Evolutionary conservation across 116 monocot genomes (phyloP).

Genomic region (Papilionanthe hybrid): DNA sequence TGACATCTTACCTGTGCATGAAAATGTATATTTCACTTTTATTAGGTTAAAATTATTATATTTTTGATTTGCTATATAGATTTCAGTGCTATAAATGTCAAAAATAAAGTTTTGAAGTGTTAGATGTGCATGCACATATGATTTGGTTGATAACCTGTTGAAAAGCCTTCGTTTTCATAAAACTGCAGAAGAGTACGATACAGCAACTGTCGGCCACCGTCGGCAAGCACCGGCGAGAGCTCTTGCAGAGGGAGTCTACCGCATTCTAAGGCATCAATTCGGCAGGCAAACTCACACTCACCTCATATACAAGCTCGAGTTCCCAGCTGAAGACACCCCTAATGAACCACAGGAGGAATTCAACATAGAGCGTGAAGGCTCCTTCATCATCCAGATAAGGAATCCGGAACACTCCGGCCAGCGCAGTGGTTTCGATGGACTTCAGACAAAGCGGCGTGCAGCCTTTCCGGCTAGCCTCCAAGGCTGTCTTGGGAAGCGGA

Average conservation of each 20-base stretch:
- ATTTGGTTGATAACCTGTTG: no score
- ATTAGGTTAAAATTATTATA: no score
- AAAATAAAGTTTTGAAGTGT: no score
- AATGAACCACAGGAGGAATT: constrained; percentile 48
- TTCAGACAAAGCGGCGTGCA: constrained; percentile 56
- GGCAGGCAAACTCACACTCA: constrained; percentile 43
- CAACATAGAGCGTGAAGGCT: constrained; percentile 66
- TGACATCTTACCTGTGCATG: no score
- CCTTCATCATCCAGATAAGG: constrained; percentile 71
- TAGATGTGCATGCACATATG: no score
- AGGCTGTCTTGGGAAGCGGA: constrained; percentile 26
- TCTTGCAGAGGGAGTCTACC: constrained; percentile 63
- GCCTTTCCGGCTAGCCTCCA: constrained; percentile 62
- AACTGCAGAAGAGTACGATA: constrained; percentile 58
- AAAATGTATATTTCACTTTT: no score
- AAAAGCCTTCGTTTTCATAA: not conserved
- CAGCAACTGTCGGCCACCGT: constrained; percentile 53
- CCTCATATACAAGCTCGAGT: constrained; percentile 72
- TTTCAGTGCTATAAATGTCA: no score
- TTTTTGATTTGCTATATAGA: no score
- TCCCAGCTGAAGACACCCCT: constrained; percentile 13
- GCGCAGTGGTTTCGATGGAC: constrained; percentile 33
- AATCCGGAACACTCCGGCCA: constrained; percentile 42
- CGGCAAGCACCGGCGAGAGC: constrained; percentile 46
- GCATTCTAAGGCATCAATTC: constrained; percentile 52